Percentiles rank a stretch among this genome's conserved stretches.
phyloP scores from a whole-genome alignment of 2,329 filamentous ascomycete species.

The Rhinocladiella mackenziei region DNA sequence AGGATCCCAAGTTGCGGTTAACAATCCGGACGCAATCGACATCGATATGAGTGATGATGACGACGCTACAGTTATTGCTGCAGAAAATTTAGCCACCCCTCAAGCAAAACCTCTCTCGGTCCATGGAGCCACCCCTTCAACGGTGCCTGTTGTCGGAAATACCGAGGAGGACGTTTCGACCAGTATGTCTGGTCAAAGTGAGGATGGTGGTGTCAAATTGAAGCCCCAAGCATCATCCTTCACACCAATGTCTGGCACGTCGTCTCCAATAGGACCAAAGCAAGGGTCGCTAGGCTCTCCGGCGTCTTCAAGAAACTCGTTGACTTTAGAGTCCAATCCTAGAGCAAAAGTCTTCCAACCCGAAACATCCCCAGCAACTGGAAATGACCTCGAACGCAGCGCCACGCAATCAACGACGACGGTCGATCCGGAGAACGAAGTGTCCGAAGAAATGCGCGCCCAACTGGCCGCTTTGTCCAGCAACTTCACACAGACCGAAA shows the following conservation, averaged over 20 bases:
- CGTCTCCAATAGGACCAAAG: background rate
- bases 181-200: slow-evolving; percentile 20
- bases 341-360: background rate
- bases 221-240: slow-evolving; percentile 5
- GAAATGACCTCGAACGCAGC: background rate
- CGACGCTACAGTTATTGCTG: slow-evolving; percentile 26
- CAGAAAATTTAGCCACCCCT: background rate
- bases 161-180: slow-evolving; percentile 4
- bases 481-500: slow-evolving; percentile 56
- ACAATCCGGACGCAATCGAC: slow-evolving; percentile 28
- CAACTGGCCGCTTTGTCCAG: slow-evolving; percentile 61
- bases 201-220: slow-evolving; percentile 24
- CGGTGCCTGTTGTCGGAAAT: background rate
- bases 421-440: slow-evolving; percentile 34
- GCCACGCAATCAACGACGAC: too few relatives aligned
- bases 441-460: slow-evolving; percentile 63
- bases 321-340: background rate
- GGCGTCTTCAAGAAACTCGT: background rate
- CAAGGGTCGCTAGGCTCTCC: background rate
- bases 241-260: background rate
- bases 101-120: background rate
- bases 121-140: background rate
- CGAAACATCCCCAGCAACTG: background rate
- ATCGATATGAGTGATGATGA: slow-evolving; percentile 60
- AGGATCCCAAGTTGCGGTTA: slow-evolving; percentile 1